Evolutionary conservation across 2,329 filamentous ascomycete species (phyloP).

Genomic region (Gaeumannomyces tritici): DNA sequence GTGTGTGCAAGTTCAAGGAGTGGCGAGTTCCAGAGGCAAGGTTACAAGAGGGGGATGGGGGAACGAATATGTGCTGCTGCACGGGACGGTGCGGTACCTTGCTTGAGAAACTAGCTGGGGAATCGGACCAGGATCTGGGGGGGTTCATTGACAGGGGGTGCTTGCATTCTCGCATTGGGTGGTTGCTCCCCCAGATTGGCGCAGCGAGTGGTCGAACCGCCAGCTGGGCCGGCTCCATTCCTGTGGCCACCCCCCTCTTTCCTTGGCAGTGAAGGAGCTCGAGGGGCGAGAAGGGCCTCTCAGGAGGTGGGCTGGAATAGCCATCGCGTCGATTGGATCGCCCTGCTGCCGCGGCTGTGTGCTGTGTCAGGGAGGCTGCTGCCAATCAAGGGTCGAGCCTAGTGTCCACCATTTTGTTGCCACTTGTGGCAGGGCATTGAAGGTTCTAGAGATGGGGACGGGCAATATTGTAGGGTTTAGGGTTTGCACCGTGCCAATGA

Average conservation of each 20-base stretch:
- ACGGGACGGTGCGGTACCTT: no score
- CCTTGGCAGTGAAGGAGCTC: not conserved
- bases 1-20: not conserved
- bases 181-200: not conserved
- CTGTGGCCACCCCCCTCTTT: not conserved
- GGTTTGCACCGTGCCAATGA: no score
- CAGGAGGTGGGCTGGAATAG: no score
- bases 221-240: not conserved
- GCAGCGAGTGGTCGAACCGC: not conserved
- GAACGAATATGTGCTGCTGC: not conserved
- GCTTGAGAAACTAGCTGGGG: no score
- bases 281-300: no score
- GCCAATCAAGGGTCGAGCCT: not conserved
- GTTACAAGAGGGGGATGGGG: not conserved
- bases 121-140: no score
- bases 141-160: no score
- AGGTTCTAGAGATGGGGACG: no score
- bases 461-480: no score
- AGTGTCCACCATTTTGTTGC: no score
- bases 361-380: not conserved
- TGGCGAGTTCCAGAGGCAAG: not conserved
- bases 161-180: no score
- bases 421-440: no score
- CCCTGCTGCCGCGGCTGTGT: not conserved
- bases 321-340: not conserved